These are phyloP conservation scores for Zychaea mexicana DNA, from an alignment of 371 early-diverging fungal species.

Conservation along the genomic window DNA sequence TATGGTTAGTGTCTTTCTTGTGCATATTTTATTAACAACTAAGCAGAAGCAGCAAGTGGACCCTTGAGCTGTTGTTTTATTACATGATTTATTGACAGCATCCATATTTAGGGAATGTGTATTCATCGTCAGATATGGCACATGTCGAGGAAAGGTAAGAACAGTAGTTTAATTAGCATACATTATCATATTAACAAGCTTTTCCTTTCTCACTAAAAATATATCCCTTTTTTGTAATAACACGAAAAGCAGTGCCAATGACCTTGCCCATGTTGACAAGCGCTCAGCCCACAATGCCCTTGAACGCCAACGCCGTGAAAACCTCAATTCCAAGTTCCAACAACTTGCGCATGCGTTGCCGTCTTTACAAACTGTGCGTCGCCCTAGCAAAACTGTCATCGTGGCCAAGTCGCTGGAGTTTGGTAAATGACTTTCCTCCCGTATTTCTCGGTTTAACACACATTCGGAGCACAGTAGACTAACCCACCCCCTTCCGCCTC, in stretches of 20 bases:
- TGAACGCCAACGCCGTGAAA: conserved; percentile 80
- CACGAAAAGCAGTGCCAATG: conserved; percentile 14
- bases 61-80: too few species aligned
- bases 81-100: not conserved
- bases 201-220: too few species aligned
- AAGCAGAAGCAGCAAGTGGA: not conserved
- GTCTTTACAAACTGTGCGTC: conserved; percentile 66
- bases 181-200: too few species aligned
- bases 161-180: too few species aligned
- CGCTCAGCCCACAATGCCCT: conserved; percentile 80
- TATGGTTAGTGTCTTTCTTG: conserved; percentile 11
- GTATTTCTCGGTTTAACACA: too few species aligned
- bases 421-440: too few species aligned
- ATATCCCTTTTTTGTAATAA: not conserved
- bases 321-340: conserved; percentile 74
- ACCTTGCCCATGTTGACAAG: conserved; percentile 46
- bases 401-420: conserved; percentile 73
- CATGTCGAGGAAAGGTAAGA: conserved; percentile 9
- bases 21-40: not conserved
- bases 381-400: conserved; percentile 80
- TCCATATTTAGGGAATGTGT: conserved; percentile 3
- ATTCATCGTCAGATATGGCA: conserved; percentile 7
- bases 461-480: too few species aligned
- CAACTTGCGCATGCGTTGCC: conserved; percentile 78
- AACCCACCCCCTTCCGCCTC: too few species aligned